Evolutionary conservation across 768 basidiomycete species (phyloP).

Genomic region (Boletus barrowsii): DNA sequence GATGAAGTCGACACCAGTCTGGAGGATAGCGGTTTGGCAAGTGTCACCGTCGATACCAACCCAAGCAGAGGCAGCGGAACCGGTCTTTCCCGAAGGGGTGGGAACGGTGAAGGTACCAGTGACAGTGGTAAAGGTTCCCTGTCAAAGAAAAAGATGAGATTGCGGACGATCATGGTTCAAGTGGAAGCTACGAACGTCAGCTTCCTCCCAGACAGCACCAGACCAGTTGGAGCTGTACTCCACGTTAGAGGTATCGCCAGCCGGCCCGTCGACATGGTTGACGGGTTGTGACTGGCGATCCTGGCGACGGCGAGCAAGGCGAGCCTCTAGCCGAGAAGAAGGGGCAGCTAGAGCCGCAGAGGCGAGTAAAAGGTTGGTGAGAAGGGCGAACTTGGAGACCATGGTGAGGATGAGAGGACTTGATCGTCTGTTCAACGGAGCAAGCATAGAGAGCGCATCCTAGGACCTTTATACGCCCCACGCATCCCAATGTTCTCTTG

Average conservation of each 20-base stretch:
- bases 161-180: background rate
- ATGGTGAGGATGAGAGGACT: constrained; percentile 4
- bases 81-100: constrained; percentile 1
- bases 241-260: background rate
- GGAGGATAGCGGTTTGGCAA: constrained; percentile 12
- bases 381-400: constrained; percentile 16
- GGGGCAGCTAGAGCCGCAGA: constrained; percentile 14
- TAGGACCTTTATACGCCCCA: constrained; percentile 12
- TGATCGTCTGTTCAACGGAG: background rate
- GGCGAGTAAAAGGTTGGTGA: constrained; percentile 19
- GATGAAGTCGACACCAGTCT: constrained; percentile 18
- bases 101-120: constrained; percentile 21
- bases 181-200: constrained; percentile 6
- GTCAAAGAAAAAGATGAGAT: constrained; percentile 1
- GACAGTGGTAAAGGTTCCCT: constrained; percentile 20
- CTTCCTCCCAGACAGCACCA: constrained; percentile 14
- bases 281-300: constrained; percentile 10
- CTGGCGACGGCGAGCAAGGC: constrained; percentile 14
- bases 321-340: constrained; percentile 13
- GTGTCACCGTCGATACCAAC: constrained; percentile 24
- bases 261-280: background rate
- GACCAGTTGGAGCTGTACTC: constrained; percentile 18
- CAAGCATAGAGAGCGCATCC: background rate
- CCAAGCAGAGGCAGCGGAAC: constrained; percentile 17
- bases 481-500: background rate